Evolutionary conservation across 2,329 filamentous ascomycete genomes (phyloP).

Genomic region (Neurospora sp.): DNA sequence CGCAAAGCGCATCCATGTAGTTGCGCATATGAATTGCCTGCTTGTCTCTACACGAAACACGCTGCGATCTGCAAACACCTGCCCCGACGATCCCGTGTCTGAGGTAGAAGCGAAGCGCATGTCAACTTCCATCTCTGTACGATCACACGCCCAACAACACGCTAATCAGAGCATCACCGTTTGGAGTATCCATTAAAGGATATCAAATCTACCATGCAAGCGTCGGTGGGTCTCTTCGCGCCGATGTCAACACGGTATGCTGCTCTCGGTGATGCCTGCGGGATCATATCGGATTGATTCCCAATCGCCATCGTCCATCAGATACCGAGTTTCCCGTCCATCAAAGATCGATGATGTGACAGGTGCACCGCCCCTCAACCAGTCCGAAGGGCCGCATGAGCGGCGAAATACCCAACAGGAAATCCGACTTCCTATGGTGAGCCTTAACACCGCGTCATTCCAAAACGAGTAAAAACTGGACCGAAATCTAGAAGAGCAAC

Average conservation of each 20-base stretch:
- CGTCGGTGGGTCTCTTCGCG: not conserved
- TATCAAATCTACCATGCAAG: not conserved
- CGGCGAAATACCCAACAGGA: not conserved
- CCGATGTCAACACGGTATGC: not conserved
- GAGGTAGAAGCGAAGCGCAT: not conserved
- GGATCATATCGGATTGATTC: not conserved
- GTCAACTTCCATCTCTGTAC: not conserved
- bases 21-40: not conserved
- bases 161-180: not conserved
- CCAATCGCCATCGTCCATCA: not conserved
- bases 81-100: not conserved
- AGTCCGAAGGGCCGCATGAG: not conserved
- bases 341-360: not conserved
- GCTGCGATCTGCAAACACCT: not conserved
- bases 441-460: not conserved
- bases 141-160: not conserved
- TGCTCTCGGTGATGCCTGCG: not conserved
- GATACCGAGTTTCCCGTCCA: not conserved
- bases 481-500: not conserved
- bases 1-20: not conserved
- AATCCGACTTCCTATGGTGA: not conserved
- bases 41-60: not conserved
- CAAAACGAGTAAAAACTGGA: not conserved
- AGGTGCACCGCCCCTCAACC: not conserved
- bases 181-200: not conserved